These are phyloP conservation scores for Aspergillus bridgeri DNA, from an alignment of 495 filamentous ascomycete species.

Conservation along the genomic window DNA sequence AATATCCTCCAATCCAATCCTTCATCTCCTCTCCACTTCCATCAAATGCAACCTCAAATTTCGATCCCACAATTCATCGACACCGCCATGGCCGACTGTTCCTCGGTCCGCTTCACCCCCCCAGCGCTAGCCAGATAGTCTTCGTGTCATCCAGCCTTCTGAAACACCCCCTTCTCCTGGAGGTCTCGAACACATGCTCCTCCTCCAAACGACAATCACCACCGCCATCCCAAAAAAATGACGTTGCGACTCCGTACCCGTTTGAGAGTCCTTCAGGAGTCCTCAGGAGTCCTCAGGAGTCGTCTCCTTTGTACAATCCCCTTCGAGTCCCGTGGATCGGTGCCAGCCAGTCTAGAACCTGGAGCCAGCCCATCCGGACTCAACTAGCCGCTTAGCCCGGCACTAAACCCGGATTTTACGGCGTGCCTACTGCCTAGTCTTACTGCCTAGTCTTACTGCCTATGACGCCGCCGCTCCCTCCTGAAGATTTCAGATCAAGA, in stretches of 20 bases:
- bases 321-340: background rate
- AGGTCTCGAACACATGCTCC: background rate
- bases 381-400: background rate
- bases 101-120: background rate
- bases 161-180: background rate
- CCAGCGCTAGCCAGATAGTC: background rate
- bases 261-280: background rate
- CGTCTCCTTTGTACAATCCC: too few species aligned
- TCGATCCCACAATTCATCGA: background rate
- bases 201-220: too few species aligned
- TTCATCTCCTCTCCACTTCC: background rate
- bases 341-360: background rate
- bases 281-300: background rate
- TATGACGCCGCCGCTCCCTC: background rate
- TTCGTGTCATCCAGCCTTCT: background rate
- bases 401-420: background rate
- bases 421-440: too few species aligned
- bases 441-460: too few species aligned
- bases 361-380: background rate
- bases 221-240: background rate
- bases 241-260: background rate
- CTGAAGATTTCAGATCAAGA: too few species aligned
- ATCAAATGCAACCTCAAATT: background rate
- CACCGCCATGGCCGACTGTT: background rate
- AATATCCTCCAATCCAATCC: background rate